These are phyloP conservation scores for Cyberlindnera mycetangii DNA, from an alignment of 805 yeast genomes.

Conservation along the genomic window DNA sequence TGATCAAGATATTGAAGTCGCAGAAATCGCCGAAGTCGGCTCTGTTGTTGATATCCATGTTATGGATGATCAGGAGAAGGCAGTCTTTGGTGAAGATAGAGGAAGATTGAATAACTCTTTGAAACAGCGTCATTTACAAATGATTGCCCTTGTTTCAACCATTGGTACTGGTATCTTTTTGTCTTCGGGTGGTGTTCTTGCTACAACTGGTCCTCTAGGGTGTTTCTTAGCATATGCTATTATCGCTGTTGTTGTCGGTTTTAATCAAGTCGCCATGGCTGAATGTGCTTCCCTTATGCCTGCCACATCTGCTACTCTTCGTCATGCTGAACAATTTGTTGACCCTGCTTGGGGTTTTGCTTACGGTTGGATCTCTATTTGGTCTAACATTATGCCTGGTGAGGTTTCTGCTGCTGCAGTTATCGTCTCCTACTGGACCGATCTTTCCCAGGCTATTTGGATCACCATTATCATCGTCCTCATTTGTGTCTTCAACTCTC, in stretches of 20 bases:
- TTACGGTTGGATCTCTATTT: constrained; percentile 43
- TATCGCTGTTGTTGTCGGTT: constrained; percentile 36
- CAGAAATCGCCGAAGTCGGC: constrained; percentile 16
- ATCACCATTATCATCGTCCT: constrained; percentile 40
- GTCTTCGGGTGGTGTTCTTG: constrained; percentile 38
- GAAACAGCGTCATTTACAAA: constrained; percentile 39
- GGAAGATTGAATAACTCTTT: constrained; percentile 15
- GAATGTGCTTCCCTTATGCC: constrained; percentile 39
- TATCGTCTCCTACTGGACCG: constrained; percentile 44
- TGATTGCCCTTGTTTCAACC: constrained; percentile 47
- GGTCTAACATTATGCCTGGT: constrained; percentile 40
- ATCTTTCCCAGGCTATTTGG: constrained; percentile 43
- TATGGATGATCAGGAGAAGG: constrained; percentile 11
- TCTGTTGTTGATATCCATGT: constrained; percentile 9
- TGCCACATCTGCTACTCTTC: constrained; percentile 34
- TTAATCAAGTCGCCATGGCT: constrained; percentile 39
- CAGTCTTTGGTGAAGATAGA: constrained; percentile 21
- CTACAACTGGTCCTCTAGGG: constrained; percentile 35
- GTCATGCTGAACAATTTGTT: constrained; percentile 37
- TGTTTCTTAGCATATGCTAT: constrained; percentile 33
- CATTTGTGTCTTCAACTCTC: constrained; percentile 34
- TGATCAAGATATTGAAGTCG: constrained; percentile 17
- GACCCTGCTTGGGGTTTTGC: constrained; percentile 47
- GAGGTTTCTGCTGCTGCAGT: constrained; percentile 48
- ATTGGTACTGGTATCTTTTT: constrained; percentile 43